Evolutionary conservation across 768 basidiomycete genomes (phyloP), one percentile per base, ranked within the genome.

Genomic region (Boletus speciosus): DNA sequence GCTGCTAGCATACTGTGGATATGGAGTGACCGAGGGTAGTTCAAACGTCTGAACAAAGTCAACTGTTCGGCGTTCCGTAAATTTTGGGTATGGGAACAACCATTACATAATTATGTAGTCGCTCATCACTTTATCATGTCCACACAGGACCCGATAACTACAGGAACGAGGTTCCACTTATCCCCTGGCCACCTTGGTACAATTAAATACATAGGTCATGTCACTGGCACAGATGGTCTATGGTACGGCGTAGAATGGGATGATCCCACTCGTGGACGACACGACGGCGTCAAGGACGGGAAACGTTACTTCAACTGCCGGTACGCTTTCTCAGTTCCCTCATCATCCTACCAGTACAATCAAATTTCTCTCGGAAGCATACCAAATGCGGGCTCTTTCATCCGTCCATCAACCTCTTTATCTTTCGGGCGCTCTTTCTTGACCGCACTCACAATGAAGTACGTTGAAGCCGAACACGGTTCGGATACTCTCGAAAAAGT

Each of bases 221-320:
- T 95, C 19, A 73, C 81, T 16, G 79, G 79, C 14, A 83, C 89
- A 0, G 63, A 71, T 4, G 90, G 89, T 4, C 61, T 71, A 12
- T 98, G 95, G 95, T 77, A 94, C n/a, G 96, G 96, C n/a, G 81
- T 98, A 44, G 96, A 98, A 73, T 98, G 95, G 91, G 96, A 98
- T 65, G 86, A 93, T 63, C 80, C 85, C 19, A 55, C 68, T 8
- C 82, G 93, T 52, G 96, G 96, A 27, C 95, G 89, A 68, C 94
- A 98, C 67, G 83, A 88, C 61, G 96, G 96, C 6, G 66, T 76
- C 59, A 90, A 92, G 65, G 84, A 91, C 59, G 87, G 84, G 44
- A 80, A 77, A 57, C 78, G 76, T 38, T 94, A 96, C 71, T 98
- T 98, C 68, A 64, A 73, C 42, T 91, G 88, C 73, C 74, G 79